These are phyloP conservation scores for Penicillium samsonianum DNA, from an alignment of 495 filamentous ascomycete genomes.

Conservation along the genomic window DNA sequence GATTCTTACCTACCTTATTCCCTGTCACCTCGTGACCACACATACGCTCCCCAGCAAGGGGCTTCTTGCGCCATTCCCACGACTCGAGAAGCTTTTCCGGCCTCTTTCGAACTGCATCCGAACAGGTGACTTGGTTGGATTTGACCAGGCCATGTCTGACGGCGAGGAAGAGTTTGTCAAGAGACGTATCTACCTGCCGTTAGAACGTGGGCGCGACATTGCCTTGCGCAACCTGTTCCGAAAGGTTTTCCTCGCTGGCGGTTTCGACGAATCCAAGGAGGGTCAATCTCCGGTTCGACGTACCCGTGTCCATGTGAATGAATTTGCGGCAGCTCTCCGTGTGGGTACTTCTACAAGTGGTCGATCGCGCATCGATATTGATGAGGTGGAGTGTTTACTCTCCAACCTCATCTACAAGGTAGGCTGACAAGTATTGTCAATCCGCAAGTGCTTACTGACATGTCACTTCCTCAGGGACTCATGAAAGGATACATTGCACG, in stretches of 20 bases:
- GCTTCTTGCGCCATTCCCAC: slow-evolving; percentile 73
- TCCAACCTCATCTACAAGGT: slow-evolving; percentile 98
- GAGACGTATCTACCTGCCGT: slow-evolving; percentile 90
- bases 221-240: slow-evolving; percentile 85
- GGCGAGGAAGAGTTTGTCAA: slow-evolving; percentile 89
- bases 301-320: slow-evolving; percentile 75
- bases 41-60: slow-evolving; percentile 74
- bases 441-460: slow-evolving; percentile 14
- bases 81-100: slow-evolving; percentile 74
- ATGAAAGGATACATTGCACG: slow-evolving; percentile 98
- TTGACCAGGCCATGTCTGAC: slow-evolving; percentile 77
- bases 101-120: slow-evolving; percentile 77
- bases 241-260: slow-evolving; percentile 82
- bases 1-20: slow-evolving; percentile 94
- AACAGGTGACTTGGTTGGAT: slow-evolving; percentile 75
- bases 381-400: slow-evolving; percentile 94
- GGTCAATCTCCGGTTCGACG: slow-evolving; percentile 61
- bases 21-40: slow-evolving; percentile 82
- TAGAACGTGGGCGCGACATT: slow-evolving; percentile 90
- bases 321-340: slow-evolving; percentile 70
- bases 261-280: slow-evolving; percentile 72
- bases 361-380: slow-evolving; percentile 69
- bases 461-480: slow-evolving; percentile 58
- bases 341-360: slow-evolving; percentile 54
- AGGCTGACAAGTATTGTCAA: slow-evolving; percentile 22